Evolutionary conservation across 768 basidiomycete genomes (phyloP), one percentile per base, ranked within the genome.

Genomic region (Asterophora lycoperdoides): DNA sequence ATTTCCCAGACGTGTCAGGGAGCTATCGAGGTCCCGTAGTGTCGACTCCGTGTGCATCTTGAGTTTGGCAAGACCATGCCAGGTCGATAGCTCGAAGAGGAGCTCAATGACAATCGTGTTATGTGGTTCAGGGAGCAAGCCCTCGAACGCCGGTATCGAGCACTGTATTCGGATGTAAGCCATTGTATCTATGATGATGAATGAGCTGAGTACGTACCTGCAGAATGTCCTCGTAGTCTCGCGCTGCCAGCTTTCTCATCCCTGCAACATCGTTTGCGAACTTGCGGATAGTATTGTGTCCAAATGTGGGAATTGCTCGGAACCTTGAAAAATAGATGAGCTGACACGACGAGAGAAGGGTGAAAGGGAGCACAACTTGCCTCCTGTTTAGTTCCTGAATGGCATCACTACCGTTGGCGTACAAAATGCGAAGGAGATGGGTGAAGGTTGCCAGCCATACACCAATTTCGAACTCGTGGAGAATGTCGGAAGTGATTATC

Each of bases 401-500:
- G n/a, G 51, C 17, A 29, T 55, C 38, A 9, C 19, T 34, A 9
- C 57, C 50, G 26, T 37, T 15, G 2, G 61, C 51, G 52, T 68
- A 45, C 10, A 72, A 46, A 18, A 73, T 59, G 0, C 63, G 62
- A 13, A 71, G 61, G 1, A 73, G 59, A 39, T 74, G 71, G 1
- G 50, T 63, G 14, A 73, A 60, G 0, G 69, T 30, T 0, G 58
- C 56, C 40, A 72, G 73, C 67, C 68, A 73, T 4, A 70, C 64
- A 0, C 73, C 70, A 1, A 72, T 55, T 41, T 72, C 67, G 42
- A 69, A 56, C 47, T 73, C 71, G 47, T 73, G 72, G 53, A 74
- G 54, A 5, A 70, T 46, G 46, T 74, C 70, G 7, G 64, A 57
- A 0, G 66, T 63, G 0, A 70, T 52, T 36, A 68, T 50, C 4